Percentiles rank a stretch among this genome's conserved stretches.
Evolutionary conservation across 164 flowering plant genomes (phyloP).

Genomic region (Berberis vulgaris): DNA sequence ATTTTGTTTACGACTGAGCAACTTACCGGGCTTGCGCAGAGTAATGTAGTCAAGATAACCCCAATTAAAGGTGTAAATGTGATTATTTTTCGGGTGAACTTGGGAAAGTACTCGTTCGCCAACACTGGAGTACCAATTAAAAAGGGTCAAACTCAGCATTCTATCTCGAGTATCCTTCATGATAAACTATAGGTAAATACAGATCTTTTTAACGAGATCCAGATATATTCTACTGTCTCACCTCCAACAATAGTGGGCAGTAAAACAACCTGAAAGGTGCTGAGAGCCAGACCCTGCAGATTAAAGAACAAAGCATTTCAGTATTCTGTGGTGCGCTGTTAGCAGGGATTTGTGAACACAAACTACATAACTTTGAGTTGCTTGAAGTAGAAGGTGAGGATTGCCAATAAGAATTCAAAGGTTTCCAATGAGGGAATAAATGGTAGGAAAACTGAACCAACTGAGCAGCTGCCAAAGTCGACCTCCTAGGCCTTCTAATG

Average conservation of each 20-base stretch:
- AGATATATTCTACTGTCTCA: slow-evolving; percentile 12
- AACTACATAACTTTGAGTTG: too few species aligned
- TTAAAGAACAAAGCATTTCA: background rate
- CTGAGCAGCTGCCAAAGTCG: too few species aligned
- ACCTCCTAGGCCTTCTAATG: too few species aligned
- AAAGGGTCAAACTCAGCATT: background rate
- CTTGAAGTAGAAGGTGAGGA: too few species aligned
- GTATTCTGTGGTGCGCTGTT: background rate
- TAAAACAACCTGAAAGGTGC: slow-evolving; percentile 96
- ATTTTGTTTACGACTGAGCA: background rate
- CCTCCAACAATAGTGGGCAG: slow-evolving; percentile 92
- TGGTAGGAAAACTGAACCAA: too few species aligned
- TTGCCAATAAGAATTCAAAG: too few species aligned
- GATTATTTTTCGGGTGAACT: slow-evolving; percentile 68
- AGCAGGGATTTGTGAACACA: too few species aligned
- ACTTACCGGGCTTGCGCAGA: slow-evolving; percentile 99
- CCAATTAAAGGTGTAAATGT: slow-evolving; percentile 89
- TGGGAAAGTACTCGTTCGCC: slow-evolving; percentile 82
- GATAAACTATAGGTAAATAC: background rate
- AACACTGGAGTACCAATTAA: slow-evolving; percentile 45
- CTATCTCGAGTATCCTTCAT: too few species aligned
- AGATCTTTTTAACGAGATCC: too few species aligned
- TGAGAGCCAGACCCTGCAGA: slow-evolving; percentile 70
- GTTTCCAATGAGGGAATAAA: too few species aligned
- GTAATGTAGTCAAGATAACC: slow-evolving; percentile 85